Evolutionary conservation across 176 grass and related monocot species (phyloP), one percentile per base, ranked within the genome.

Genomic region (Rhynchospora breviuscula): DNA sequence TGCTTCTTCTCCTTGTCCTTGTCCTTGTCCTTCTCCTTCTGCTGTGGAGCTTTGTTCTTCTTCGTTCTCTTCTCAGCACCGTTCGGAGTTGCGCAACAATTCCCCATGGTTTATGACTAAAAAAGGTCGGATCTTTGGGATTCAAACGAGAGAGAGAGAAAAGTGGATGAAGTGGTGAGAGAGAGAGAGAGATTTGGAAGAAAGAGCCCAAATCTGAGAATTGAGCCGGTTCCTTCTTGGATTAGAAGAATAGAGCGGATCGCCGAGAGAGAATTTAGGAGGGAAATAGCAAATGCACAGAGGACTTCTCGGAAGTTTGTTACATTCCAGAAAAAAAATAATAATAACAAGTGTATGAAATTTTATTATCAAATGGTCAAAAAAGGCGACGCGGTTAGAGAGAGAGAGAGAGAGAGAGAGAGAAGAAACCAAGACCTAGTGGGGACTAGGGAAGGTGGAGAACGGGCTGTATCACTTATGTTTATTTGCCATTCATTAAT

Each of bases 31-130:
- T n/a, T n/a, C n/a, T n/a, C n/a, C n/a, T n/a, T n/a, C n/a, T n/a
- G n/a, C n/a, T n/a, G n/a, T n/a, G n/a, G n/a, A n/a, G n/a, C 31
- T 7, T 69, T 86, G 1, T 79, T 71, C 65, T 72, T 60, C 49
- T 80, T 84, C 0, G 81, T 44, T 29, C 63, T 67, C 40, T 83
- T 53, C 12, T 25, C 54, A 2, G 62, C 58, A 1, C 80, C 80
- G 44, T 51, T 66, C 0, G 84, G 82, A 48, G 84, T 81, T 10
- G 81, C 86, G 85, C 94, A 97, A 85, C 94, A 93, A 85, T 97
- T 97, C 11, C 94, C 94, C 94, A 97, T 97, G 86, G 10, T 11
- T 46, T 62, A 77, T 84, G 8, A 83, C 43, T 49, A 63, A 23
- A 58, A 35, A 72, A 79, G 15, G 6, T 79, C 4, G 48, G 52